A percentile compares a stretch with the other conserved stretches of the same genome.
These are phyloP conservation scores for Coelastrella sp. DNA, from an alignment of 139 green algal genomes.

Conservation along the genomic window DNA sequence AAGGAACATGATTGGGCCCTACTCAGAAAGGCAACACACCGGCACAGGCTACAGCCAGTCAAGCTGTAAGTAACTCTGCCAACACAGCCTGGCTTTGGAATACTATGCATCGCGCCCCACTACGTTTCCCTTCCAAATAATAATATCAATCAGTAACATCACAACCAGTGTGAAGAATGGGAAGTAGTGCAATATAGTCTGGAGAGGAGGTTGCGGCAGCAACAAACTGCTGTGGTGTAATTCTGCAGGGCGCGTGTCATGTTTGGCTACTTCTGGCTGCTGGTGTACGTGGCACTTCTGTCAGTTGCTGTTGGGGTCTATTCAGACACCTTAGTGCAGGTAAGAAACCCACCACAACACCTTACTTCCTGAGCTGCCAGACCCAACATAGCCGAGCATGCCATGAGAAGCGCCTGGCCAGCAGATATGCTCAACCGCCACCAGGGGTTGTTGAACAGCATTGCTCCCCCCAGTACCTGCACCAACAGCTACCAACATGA, in stretches of 20 bases:
- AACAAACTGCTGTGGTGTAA: not conserved
- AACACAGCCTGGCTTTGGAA: not conserved
- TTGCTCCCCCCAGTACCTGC: too few species aligned
- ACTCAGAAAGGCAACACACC: not conserved
- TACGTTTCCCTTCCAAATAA: not conserved
- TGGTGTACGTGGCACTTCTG: constrained; percentile 37
- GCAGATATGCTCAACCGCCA: too few species aligned
- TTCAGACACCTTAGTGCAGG: constrained; percentile 36
- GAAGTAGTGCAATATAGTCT: not conserved
- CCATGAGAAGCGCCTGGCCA: too few species aligned
- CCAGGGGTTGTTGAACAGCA: too few species aligned
- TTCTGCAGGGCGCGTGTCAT: constrained; percentile 29
- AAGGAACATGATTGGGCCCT: constrained; percentile 24
- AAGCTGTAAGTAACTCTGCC: constrained; percentile 23
- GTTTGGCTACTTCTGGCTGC: constrained; percentile 18
- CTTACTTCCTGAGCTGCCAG: too few species aligned
- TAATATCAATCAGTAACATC: not conserved
- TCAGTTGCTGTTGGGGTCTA: constrained; percentile 48
- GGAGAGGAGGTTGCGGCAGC: too few species aligned
- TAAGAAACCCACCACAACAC: not conserved
- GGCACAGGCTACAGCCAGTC: constrained; percentile 30
- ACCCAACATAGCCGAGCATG: too few species aligned
- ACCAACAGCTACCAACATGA: too few species aligned
- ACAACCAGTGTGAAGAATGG: not conserved
- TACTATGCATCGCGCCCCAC: not conserved